Evolutionary conservation across 768 basidiomycete genomes (phyloP).

Genomic region (Panus rudis): DNA sequence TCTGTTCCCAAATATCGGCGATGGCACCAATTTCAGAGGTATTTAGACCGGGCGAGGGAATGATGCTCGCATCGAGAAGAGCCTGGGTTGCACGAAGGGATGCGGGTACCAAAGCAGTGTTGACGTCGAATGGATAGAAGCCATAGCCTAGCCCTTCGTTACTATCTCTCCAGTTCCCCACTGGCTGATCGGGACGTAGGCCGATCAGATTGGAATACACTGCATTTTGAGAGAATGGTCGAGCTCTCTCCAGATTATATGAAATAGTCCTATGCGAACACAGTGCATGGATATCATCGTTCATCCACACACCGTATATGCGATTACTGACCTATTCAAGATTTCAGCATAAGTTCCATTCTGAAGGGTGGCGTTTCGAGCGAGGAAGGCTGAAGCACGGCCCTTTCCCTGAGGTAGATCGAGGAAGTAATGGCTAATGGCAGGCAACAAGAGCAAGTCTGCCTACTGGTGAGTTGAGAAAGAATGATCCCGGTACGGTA

Average conservation of each 20-base stretch:
- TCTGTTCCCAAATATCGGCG: constrained; percentile 31
- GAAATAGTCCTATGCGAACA: constrained; percentile 24
- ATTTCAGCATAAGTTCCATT: constrained; percentile 36
- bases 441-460: constrained; percentile 36
- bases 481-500: background rate
- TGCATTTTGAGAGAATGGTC: constrained; percentile 29
- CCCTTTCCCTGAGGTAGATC: constrained; percentile 34
- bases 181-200: constrained; percentile 32
- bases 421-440: constrained; percentile 36
- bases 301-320: too few relatives aligned
- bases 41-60: constrained; percentile 10
- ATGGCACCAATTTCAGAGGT: constrained; percentile 13
- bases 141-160: constrained; percentile 37
- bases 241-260: constrained; percentile 30
- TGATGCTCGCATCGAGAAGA: constrained; percentile 19
- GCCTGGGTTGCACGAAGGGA: constrained; percentile 25
- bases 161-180: constrained; percentile 41
- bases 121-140: constrained; percentile 38
- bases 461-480: background rate
- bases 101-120: constrained; percentile 35
- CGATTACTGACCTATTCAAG: constrained; percentile 29
- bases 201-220: constrained; percentile 27
- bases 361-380: constrained; percentile 30
- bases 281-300: background rate
- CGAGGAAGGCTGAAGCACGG: constrained; percentile 28